Evolutionary conservation across 192 early-diverging fungal genomes (phyloP).

Genomic region (Paraglomus occultum): DNA sequence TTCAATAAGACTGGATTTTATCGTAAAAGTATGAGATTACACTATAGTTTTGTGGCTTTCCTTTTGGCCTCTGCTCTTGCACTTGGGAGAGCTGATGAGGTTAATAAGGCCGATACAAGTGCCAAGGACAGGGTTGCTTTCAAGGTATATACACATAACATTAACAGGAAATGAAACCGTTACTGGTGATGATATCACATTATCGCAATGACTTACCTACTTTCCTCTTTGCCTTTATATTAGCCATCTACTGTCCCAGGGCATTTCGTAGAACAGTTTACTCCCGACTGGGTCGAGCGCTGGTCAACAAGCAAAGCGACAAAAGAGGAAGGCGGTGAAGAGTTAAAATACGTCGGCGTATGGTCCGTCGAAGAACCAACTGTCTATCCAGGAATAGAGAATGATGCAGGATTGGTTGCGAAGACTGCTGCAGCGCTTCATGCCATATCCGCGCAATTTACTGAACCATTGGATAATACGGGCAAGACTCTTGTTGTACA

Average conservation of each 20-base stretch:
- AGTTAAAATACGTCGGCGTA: constrained; percentile 64
- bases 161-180: background rate
- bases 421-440: constrained; percentile 82
- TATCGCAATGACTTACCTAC: background rate
- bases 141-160: constrained; percentile 11
- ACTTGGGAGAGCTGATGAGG: background rate
- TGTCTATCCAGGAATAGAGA: constrained; percentile 54
- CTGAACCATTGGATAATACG: constrained; percentile 67
- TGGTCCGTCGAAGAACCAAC: constrained; percentile 78
- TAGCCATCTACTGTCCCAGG: constrained; percentile 62
- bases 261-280: constrained; percentile 76
- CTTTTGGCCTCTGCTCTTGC: constrained; percentile 8
- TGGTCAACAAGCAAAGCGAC: constrained; percentile 71
- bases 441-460: constrained; percentile 79
- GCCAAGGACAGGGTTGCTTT: background rate
- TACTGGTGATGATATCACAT: background rate
- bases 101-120: background rate
- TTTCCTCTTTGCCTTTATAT: constrained; percentile 1
- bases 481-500: constrained; percentile 78
- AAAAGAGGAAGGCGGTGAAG: constrained; percentile 71
- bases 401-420: constrained; percentile 77
- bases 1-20: background rate
- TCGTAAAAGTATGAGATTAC: constrained; percentile 20
- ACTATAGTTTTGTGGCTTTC: constrained; percentile 15
- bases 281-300: constrained; percentile 50